A percentile compares a stretch with the other conserved stretches of the same genome.
These are phyloP conservation scores for Aspergillus indologenus DNA, from an alignment of 495 filamentous ascomycete species.

Conservation along the genomic window DNA sequence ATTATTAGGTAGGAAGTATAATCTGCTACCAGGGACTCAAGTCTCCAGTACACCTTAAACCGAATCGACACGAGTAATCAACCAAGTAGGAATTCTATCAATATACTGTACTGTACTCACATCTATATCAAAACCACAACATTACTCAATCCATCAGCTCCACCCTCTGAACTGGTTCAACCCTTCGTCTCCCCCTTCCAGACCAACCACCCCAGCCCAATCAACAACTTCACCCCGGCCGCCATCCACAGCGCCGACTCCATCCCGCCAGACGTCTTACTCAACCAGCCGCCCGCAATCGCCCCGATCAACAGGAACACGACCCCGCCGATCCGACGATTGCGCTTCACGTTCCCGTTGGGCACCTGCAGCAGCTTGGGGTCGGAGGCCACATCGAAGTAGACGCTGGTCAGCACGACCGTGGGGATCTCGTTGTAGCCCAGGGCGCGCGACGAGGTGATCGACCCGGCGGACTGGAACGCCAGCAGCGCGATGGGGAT, in stretches of 20 bases:
- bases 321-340: conserved; percentile 55
- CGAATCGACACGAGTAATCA: too few species aligned
- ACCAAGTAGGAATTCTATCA: not conserved
- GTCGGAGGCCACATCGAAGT: conserved; percentile 63
- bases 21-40: too few species aligned
- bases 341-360: conserved; percentile 56
- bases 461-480: conserved; percentile 68
- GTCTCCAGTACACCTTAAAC: too few species aligned
- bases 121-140: not conserved
- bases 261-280: conserved; percentile 47
- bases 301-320: conserved; percentile 56
- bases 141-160: not conserved
- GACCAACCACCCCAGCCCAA: conserved; percentile 20
- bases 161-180: not conserved
- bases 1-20: too few species aligned
- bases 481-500: conserved; percentile 60
- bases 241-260: conserved; percentile 53
- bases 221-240: conserved; percentile 49
- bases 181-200: conserved; percentile 15
- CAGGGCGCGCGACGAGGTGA: conserved; percentile 58
- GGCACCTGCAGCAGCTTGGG: conserved; percentile 48
- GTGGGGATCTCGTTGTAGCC: conserved; percentile 69
- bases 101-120: not conserved
- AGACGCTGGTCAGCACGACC: conserved; percentile 65
- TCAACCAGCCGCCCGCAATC: conserved; percentile 62